Base-by-base conservation (phyloP, 352 stramenopile species). In the Pythium sukuiense region DNA sequence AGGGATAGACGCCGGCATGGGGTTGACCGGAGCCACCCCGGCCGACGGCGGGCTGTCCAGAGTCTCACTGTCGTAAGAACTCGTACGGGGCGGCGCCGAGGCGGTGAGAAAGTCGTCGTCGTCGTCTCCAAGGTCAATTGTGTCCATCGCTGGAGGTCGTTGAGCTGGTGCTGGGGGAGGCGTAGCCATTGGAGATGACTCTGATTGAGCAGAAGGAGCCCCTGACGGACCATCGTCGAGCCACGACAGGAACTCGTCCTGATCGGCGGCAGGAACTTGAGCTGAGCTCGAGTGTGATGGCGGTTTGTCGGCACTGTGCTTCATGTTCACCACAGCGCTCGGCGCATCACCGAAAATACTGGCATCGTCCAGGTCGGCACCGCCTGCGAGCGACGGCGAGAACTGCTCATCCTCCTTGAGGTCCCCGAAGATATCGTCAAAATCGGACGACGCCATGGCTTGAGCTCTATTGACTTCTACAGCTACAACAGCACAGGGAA, bases 361-460 rank as follows among this genome's bases (percentile, higher is more conserved):
- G 35, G 76, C 72, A 54, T 85, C 81, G 46, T 90, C 81, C 49
- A 85, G 61, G 32, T 85, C 76, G 20, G 39, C n/a, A 4, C 45
- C 45, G 20, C 45, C 30, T 29, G 65, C 76, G 7, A 86, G 52
- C 6, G 79, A 79, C 24, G 80, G 71, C 7, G 71, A 66, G 45
- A 70, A 67, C 13, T 80, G 79, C 48, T 87, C 67, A 41, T 90
- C 79, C 61, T 89, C 74, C 50, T 89, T 94, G 24, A 77, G 61
- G 45, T 91, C 84, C 11, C 84, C 84, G 56, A 95, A 93, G 63
- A 93, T 93, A 60, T 95, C 86, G 61, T 95, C 83, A 50, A 93
- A 89, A 56, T 93, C 82, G 27, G 77, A 73, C 13, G 69, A 72
- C 70, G 73, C 73, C 65, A 71, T 76, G 14, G 7, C 61, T 1